Evolutionary conservation across 768 basidiomycete species (phyloP).

Genomic region (Botryobasidium botryosum): DNA sequence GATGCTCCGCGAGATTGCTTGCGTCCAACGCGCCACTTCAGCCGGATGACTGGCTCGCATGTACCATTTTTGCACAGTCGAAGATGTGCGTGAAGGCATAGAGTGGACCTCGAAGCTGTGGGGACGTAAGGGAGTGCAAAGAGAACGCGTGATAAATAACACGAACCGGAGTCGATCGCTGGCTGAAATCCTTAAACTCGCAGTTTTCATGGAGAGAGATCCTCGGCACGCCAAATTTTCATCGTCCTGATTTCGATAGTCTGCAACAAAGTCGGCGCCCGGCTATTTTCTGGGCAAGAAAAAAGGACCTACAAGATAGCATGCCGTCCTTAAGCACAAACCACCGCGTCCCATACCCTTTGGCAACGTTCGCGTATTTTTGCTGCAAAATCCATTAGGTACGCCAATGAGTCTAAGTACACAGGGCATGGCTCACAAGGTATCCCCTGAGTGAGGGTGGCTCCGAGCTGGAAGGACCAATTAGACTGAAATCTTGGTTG

Average conservation of each 20-base stretch:
- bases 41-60: slow-evolving; percentile 75
- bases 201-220: slow-evolving; percentile 73
- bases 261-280: slow-evolving; percentile 18
- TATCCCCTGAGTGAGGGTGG: slow-evolving; percentile 57
- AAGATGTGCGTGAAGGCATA: slow-evolving; percentile 17
- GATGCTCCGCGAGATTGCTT: slow-evolving; percentile 54
- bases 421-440: slow-evolving; percentile 21
- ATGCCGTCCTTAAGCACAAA: slow-evolving; percentile 78
- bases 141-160: too few relatives aligned
- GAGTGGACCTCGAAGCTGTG: slow-evolving; percentile 71
- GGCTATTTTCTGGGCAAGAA: neutral
- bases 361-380: slow-evolving; percentile 86
- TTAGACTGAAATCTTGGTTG: slow-evolving; percentile 61
- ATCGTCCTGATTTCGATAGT: slow-evolving; percentile 82
- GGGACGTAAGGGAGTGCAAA: too few relatives aligned
- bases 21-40: slow-evolving; percentile 77
- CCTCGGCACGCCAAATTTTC: slow-evolving; percentile 74
- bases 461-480: slow-evolving; percentile 31
- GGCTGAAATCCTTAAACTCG: slow-evolving; percentile 35
- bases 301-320: slow-evolving; percentile 49
- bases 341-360: slow-evolving; percentile 80
- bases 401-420: neutral
- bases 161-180: slow-evolving; percentile 51
- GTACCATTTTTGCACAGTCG: slow-evolving; percentile 57
- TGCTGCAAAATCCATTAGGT: slow-evolving; percentile 23